Percentiles rank a stretch among this genome's conserved stretches.
Evolutionary conservation across 2,329 filamentous ascomycete genomes (phyloP).

Genomic region (Calcarisporium arbuscula): DNA sequence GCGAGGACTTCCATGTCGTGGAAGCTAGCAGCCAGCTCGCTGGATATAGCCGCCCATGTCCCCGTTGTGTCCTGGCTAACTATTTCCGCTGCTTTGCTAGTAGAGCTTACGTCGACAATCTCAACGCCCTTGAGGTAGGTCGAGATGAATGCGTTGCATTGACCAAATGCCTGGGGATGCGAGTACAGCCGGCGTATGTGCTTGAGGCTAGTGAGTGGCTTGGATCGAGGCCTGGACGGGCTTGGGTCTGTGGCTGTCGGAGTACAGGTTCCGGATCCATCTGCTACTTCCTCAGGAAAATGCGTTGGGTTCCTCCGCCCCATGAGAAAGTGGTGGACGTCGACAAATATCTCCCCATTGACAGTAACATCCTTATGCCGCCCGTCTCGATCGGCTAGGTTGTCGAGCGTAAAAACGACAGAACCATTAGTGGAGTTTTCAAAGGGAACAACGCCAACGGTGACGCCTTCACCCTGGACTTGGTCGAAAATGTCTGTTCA

Average conservation of each 20-base stretch:
- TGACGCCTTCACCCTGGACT: conserved; percentile 59
- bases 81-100: conserved; percentile 76
- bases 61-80: conserved; percentile 54
- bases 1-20: conserved; percentile 67
- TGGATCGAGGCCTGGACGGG: conserved; percentile 37
- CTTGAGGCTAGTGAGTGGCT: conserved; percentile 45
- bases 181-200: conserved; percentile 76
- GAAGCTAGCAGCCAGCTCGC: conserved; percentile 62
- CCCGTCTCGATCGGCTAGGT: conserved; percentile 68
- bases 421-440: conserved; percentile 95
- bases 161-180: conserved; percentile 92
- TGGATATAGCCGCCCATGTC: conserved; percentile 70
- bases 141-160: conserved; percentile 72
- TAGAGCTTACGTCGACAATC: conserved; percentile 76
- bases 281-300: conserved; percentile 19
- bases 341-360: conserved; percentile 77
- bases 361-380: conserved; percentile 65
- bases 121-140: conserved; percentile 67
- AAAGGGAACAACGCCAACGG: conserved; percentile 81
- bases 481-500: conserved; percentile 69
- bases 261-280: conserved; percentile 40
- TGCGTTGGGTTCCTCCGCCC: conserved; percentile 36
- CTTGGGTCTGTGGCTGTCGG: conserved; percentile 41
- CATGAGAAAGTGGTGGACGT: conserved; percentile 83
- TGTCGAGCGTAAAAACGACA: conserved; percentile 83